A percentile compares a stretch with the other conserved stretches of the same genome.
These are phyloP conservation scores for Tephrocybe sp. DNA, from an alignment of 768 basidiomycete genomes.

Conservation along the genomic window DNA sequence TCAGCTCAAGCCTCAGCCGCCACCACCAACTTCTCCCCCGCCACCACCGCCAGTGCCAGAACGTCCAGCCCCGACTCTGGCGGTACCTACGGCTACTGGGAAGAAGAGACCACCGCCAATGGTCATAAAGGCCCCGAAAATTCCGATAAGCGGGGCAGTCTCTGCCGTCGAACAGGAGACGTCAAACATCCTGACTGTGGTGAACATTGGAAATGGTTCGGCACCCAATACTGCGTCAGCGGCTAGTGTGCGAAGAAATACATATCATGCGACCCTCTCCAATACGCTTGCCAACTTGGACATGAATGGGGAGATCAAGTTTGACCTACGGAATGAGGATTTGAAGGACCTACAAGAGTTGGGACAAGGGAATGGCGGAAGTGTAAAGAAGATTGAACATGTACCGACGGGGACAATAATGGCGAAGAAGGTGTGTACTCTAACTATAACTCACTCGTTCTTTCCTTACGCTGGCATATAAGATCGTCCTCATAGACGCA, in stretches of 20 bases:
- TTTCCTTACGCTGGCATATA: conserved; percentile 7
- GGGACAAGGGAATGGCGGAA: conserved; percentile 95
- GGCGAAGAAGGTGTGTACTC: conserved; percentile 87
- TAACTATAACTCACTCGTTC: not conserved
- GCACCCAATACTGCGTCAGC: conserved; percentile 50
- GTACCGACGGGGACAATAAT: conserved; percentile 87
- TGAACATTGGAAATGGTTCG: conserved; percentile 46
- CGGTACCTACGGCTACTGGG: conserved; percentile 26
- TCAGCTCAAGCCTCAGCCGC: conserved; percentile 59
- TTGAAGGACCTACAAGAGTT: conserved; percentile 88
- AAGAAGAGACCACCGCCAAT: conserved; percentile 84
- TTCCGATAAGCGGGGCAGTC: conserved; percentile 39
- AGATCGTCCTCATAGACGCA: conserved; percentile 96
- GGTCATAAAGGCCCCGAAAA: conserved; percentile 72
- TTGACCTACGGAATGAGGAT: conserved; percentile 85
- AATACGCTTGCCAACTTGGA: conserved; percentile 86
- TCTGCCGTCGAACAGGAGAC: conserved; percentile 40
- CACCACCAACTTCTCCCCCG: conserved; percentile 35
- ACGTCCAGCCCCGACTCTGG: conserved; percentile 49
- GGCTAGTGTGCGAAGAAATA: conserved; percentile 57
- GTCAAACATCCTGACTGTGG: conserved; percentile 42
- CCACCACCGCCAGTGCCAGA: conserved; percentile 40
- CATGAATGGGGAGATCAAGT: conserved; percentile 81
- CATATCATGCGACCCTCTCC: conserved; percentile 76
- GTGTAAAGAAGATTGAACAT: conserved; percentile 95